Base-by-base conservation (phyloP, 2,329 filamentous ascomycete species). In the Alternaria sp. region DNA sequence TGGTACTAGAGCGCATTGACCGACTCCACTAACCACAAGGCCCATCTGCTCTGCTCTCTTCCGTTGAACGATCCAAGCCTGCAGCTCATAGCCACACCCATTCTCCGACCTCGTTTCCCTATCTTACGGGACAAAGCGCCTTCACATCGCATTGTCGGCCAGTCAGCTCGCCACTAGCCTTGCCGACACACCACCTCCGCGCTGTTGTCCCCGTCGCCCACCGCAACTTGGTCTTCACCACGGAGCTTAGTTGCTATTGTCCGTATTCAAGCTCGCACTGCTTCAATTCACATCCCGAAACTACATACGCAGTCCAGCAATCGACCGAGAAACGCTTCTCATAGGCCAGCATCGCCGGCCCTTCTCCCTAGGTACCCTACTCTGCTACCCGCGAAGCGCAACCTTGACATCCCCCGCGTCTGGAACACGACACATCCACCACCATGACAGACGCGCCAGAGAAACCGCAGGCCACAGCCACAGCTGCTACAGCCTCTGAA, bases 1-100 rank as follows among this genome's bases (percentile, higher is more conserved):
- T 57, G 63, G 38, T 39, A 47, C 54, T 59, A 51, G 59, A 69
- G 67, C 74, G 74, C 74, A 72, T 75, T 69, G 69, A 74, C 72
- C 70, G 66, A 63, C 66, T 67, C 66, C 64, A 65, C 68, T 67
- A 59, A 55, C 64, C 59, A 57, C 47, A 46, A 36, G 44, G 49
- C 34, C 49, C 49, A 51, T 38, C 49, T 57, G 44, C 48, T 54
- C 52, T 47, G 54, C 46, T 56, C 39, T 28, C 47, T 42, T 47
- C 49, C 49, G 42, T 32, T 59, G 22, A 18, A 59, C 56, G 30
- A 43, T 43, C 39, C 49, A 51, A 34, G 42, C 54, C 54, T 53
- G 48, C 41, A 39, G 51, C 44, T 20, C 34, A 41, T 18, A 22
- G 38, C 30, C 41, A 32, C 51, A 56, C 32, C 32, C 42, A 34